A percentile compares a stretch with the other conserved stretches of the same genome.
phyloP scores from a whole-genome alignment of 805 yeast genomes.

The Grigorovia yakushimaensis region DNA sequence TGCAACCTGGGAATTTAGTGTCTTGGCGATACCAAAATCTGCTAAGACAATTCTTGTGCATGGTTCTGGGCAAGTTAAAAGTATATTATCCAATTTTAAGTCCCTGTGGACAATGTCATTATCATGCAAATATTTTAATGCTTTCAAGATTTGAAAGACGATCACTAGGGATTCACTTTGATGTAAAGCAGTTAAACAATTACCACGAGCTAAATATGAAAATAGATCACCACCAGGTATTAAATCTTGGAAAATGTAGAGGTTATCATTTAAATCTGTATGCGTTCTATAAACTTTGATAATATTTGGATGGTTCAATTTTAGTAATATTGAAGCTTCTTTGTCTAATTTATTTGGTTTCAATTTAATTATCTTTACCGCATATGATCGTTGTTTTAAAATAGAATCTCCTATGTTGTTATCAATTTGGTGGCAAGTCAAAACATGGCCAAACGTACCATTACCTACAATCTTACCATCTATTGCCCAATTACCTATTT shows the following conservation, averaged over 20 bases:
- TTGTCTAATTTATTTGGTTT: slow-evolving; percentile 24
- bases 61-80: slow-evolving; percentile 44
- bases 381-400: slow-evolving; percentile 29
- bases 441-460: slow-evolving; percentile 52
- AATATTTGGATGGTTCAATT: slow-evolving; percentile 40
- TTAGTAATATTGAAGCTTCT: slow-evolving; percentile 36
- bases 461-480: slow-evolving; percentile 36
- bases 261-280: slow-evolving; percentile 15
- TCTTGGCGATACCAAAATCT: slow-evolving; percentile 56
- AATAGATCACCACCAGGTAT: slow-evolving; percentile 51
- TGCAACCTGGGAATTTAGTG: slow-evolving; percentile 14
- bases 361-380: slow-evolving; percentile 39
- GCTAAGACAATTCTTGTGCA: slow-evolving; percentile 48
- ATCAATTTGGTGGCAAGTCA: slow-evolving; percentile 9
- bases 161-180: slow-evolving; percentile 48
- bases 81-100: slow-evolving; percentile 54
- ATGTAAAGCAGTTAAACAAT: slow-evolving; percentile 33
- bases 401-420: neutral
- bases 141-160: slow-evolving; percentile 46
- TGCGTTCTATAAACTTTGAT: slow-evolving; percentile 35
- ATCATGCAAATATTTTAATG: slow-evolving; percentile 45
- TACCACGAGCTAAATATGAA: slow-evolving; percentile 40
- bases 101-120: slow-evolving; percentile 56
- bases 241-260: slow-evolving; percentile 41
- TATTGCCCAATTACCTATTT: slow-evolving; percentile 34